These are phyloP conservation scores for Lenwebbia sp. DNA, from an alignment of 345 rosid species.

Conservation along the genomic window DNA sequence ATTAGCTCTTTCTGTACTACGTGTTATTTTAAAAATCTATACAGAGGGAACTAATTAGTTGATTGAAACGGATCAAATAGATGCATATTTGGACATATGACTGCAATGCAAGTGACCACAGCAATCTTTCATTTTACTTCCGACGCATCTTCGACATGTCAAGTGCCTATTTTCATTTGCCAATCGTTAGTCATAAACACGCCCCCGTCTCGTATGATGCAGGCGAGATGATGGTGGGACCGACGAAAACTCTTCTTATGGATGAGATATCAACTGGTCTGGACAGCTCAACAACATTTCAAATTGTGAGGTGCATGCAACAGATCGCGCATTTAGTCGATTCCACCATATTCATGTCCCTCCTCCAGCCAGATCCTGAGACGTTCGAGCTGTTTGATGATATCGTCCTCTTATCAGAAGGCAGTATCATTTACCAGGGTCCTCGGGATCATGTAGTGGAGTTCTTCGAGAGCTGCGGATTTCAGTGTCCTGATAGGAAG, in stretches of 20 bases:
- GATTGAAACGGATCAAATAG: neutral
- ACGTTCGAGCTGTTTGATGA: slow-evolving; percentile 41
- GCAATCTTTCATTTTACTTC: neutral
- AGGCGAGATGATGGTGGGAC: slow-evolving; percentile 47
- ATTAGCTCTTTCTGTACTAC: neutral
- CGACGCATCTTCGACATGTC: neutral
- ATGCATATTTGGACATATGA: neutral
- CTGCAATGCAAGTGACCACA: neutral
- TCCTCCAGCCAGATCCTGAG: slow-evolving; percentile 35
- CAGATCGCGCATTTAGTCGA: slow-evolving; percentile 30
- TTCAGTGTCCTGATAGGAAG: slow-evolving; percentile 30
- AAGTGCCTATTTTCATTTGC: neutral
- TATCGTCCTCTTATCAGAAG: slow-evolving; percentile 31
- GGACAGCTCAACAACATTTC: slow-evolving; percentile 40
- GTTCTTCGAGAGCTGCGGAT: slow-evolving; percentile 30
- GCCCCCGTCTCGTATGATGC: neutral
- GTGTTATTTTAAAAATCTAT: neutral
- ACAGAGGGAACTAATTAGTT: neutral
- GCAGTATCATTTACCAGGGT: slow-evolving; percentile 30
- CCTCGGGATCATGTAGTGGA: slow-evolving; percentile 16
- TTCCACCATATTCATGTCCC: slow-evolving; percentile 22
- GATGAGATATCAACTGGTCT: slow-evolving; percentile 48
- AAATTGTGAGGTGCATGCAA: slow-evolving; percentile 29
- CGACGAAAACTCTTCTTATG: slow-evolving; percentile 36
- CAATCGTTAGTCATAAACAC: neutral